Conservation (phyloP, 441 rosid species). For the Aleurites moluccanus region DNA sequence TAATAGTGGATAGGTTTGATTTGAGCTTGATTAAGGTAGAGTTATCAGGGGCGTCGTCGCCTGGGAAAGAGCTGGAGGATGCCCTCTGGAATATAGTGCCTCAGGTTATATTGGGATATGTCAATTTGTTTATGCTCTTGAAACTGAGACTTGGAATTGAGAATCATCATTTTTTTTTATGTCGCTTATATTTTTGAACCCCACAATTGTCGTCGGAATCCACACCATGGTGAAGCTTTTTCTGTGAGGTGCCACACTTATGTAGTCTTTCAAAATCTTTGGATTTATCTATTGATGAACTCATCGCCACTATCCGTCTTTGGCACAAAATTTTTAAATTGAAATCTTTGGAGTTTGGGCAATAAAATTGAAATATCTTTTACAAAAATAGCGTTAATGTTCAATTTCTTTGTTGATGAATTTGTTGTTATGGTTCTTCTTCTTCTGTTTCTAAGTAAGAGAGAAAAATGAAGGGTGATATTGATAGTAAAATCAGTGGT, state of each 20-base stretch:
- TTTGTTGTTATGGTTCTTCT: neutral
- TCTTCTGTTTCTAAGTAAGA: too few species aligned
- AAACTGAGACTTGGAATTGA: neutral
- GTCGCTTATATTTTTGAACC: too few species aligned
- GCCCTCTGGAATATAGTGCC: slow-evolving; percentile 64
- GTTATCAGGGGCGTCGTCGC: slow-evolving; percentile 91
- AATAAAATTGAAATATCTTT: neutral
- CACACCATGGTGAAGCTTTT: slow-evolving; percentile 31
- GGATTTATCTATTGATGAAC: slow-evolving; percentile 29
- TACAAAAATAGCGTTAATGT: too few species aligned
- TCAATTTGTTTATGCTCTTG: slow-evolving; percentile 19
- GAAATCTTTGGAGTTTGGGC: neutral
- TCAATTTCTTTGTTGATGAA: neutral
- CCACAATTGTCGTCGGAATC: slow-evolving; percentile 42
- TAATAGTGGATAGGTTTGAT: slow-evolving; percentile 57
- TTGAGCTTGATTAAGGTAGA: slow-evolving; percentile 67
- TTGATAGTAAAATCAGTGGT: too few species aligned
- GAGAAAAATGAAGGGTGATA: too few species aligned
- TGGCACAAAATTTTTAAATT: slow-evolving; percentile 35
- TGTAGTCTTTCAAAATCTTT: slow-evolving; percentile 41
- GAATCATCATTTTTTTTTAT: too few species aligned
- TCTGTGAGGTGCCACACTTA: slow-evolving; percentile 30
- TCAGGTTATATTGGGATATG: slow-evolving; percentile 88
- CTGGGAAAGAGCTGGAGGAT: slow-evolving; percentile 84
- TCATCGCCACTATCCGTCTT: slow-evolving; percentile 24